A percentile compares a stretch with the other conserved stretches of the same genome.
Evolutionary conservation across 2,329 filamentous ascomycete genomes (phyloP).

Genomic region (Sclerotinia trifoliorum): DNA sequence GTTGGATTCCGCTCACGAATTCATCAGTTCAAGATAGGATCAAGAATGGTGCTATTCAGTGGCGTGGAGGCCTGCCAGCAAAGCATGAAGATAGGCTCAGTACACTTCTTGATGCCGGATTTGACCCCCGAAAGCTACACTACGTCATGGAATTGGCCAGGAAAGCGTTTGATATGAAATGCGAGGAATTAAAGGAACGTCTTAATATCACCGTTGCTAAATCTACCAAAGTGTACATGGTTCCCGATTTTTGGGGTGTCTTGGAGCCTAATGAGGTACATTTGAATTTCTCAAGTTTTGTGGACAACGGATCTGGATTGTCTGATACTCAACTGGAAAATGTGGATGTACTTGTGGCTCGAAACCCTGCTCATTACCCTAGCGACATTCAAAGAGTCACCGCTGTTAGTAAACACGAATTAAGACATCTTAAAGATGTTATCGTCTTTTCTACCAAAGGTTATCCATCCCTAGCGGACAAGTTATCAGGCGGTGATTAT

Average conservation of each 20-base stretch:
- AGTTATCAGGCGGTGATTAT: slow-evolving; percentile 77
- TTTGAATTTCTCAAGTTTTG: slow-evolving; percentile 63
- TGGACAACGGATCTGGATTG: slow-evolving; percentile 52
- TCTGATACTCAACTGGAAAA: slow-evolving; percentile 55
- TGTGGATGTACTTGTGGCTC: slow-evolving; percentile 63
- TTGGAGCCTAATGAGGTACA: slow-evolving; percentile 66
- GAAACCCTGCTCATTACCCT: slow-evolving; percentile 66
- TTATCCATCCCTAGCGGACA: slow-evolving; percentile 60
- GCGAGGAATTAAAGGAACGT: slow-evolving; percentile 46
- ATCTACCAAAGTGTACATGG: slow-evolving; percentile 64
- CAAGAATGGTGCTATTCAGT: slow-evolving; percentile 31
- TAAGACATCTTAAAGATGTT: slow-evolving; percentile 72
- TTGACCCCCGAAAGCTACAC: slow-evolving; percentile 49
- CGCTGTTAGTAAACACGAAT: slow-evolving; percentile 55
- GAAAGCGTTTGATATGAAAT: slow-evolving; percentile 28
- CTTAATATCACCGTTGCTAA: slow-evolving; percentile 60
- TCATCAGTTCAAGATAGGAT: slow-evolving; percentile 43
- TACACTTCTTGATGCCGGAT: slow-evolving; percentile 59
- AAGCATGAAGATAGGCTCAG: slow-evolving; percentile 50
- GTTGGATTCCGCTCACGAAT: slow-evolving; percentile 52
- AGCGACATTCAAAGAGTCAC: slow-evolving; percentile 72
- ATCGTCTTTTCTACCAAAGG: slow-evolving; percentile 72
- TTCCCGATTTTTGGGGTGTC: slow-evolving; percentile 62
- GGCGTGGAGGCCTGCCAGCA: slow-evolving; percentile 30
- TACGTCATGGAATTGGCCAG: slow-evolving; percentile 50